These are phyloP conservation scores for Metschnikowia colocasiae DNA, from an alignment of 805 yeast genomes.

Conservation along the genomic window DNA sequence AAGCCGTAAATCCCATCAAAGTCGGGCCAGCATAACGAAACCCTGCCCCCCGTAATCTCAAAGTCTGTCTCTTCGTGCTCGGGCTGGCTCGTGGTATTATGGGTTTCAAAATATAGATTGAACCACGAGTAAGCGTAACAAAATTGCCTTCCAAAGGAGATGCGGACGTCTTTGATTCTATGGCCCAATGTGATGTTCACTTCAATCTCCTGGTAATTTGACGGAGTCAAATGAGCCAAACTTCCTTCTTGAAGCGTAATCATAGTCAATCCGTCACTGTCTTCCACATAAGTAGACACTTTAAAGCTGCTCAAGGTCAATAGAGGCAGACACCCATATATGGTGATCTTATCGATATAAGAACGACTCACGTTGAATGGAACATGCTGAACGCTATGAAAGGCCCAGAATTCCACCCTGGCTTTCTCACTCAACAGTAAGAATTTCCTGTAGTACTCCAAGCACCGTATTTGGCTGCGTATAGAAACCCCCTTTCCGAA, in stretches of 20 bases:
- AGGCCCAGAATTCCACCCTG: constrained; percentile 7
- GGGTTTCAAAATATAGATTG: constrained; percentile 25
- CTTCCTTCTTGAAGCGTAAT: constrained; percentile 5
- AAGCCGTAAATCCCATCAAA: constrained; percentile 71
- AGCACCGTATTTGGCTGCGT: constrained; percentile 61
- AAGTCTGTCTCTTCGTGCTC: constrained; percentile 7
- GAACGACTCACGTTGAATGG: constrained; percentile 11
- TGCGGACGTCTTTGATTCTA: constrained; percentile 16
- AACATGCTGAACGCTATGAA: constrained; percentile 2
- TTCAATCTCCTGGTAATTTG: not conserved
- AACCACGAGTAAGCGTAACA: constrained; percentile 29
- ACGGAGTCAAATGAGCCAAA: not conserved
- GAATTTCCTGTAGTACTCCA: constrained; percentile 47
- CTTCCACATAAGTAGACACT: constrained; percentile 12
- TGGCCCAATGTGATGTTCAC: constrained; percentile 8
- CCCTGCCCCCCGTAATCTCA: not conserved
- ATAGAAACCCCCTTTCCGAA: constrained; percentile 71
- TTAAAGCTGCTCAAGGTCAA: constrained; percentile 11
- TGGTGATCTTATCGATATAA: constrained; percentile 12
- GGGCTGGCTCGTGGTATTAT: constrained; percentile 7
- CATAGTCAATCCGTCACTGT: constrained; percentile 2
- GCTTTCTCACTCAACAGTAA: not conserved
- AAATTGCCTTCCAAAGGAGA: constrained; percentile 13
- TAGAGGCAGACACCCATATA: constrained; percentile 10
- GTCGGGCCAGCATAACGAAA: constrained; percentile 30